Base-by-base conservation (phyloP, 2,329 filamentous ascomycete species). In the Aspergillus tanneri region DNA sequence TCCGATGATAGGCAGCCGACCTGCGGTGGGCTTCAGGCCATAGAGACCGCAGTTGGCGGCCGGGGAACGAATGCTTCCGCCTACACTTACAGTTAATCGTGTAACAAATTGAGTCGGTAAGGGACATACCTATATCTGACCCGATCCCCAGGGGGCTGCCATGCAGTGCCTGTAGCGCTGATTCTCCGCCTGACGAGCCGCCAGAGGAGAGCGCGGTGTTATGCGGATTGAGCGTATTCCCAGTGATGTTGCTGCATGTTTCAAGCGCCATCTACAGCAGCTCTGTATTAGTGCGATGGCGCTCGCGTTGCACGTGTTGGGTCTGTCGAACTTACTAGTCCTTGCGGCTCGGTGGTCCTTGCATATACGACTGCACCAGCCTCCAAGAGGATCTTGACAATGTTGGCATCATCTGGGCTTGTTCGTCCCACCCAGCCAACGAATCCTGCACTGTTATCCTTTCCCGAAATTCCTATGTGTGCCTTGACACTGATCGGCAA, bases 401-500 rank as follows among this genome's bases (percentile, higher is more conserved):
- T 48, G 11, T 53, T 47, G 2, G 64, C 60, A 45, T 66, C 61
- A 6, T 54, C 55, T 18, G 25, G 36, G 18, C 47, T 55, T n/a
- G 50, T 54, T n/a, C 51, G 47, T 21, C 62, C 56, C 35, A 58
- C 52, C 58, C 60, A 63, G 23, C 50, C 54, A 9, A 68, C 56
- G 30, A 61, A 67, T 2, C 60, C 63, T 10, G 54, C 54, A 39
- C 59, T 63, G 5, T 53, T 27, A 12, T 55, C 56, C 18, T 61
- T 42, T 22, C 49, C 62, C 51, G 62, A 57, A 41, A 66, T 56
- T 2, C 50, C 52, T 24, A 62, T 39, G 44, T 63, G 59, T 32
- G 56, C 64, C 43, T 67, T 78, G 19, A 76, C 67, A 43, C 72
- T 75, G 32, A n/a, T n/a, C n/a, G 80, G 81, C 2, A 84, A 62